A percentile compares a stretch with the other conserved stretches of the same genome.
phyloP scores from a whole-genome alignment of 768 basidiomycete species.

The Lactarius vividus region DNA sequence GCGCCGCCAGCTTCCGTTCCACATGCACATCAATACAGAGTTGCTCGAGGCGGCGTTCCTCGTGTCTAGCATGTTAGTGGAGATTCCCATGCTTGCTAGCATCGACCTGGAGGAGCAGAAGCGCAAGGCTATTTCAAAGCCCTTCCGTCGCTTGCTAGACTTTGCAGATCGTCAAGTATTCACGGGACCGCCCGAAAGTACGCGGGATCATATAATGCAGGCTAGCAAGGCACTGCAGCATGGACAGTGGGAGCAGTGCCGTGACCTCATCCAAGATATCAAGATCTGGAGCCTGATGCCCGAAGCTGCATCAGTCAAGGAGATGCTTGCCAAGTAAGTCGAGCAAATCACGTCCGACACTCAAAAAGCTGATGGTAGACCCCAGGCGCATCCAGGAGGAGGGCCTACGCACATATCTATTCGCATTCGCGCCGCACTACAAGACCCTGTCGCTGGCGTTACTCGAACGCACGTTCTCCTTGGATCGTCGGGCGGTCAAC shows the following conservation, averaged over 20 bases:
- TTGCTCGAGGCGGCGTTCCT: conserved; percentile 96
- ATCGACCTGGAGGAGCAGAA: conserved; percentile 93
- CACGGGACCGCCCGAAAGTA: conserved; percentile 96
- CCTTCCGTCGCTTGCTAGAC: conserved; percentile 91
- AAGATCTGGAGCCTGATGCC: conserved; percentile 99
- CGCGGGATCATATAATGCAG: conserved; percentile 98
- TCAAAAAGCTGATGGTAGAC: conserved; percentile 2
- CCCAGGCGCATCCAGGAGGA: conserved; percentile 95
- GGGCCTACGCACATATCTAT: conserved; percentile 92
- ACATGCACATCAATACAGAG: conserved; percentile 99
- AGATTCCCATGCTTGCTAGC: conserved; percentile 94
- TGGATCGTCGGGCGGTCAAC: conserved; percentile 76
- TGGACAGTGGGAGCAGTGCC: conserved; percentile 96
- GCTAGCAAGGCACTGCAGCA: conserved; percentile 94
- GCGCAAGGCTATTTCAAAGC: conserved; percentile 92
- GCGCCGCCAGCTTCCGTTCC: conserved; percentile 97
- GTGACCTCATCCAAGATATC: conserved; percentile 91
- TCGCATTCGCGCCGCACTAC: conserved; percentile 96
- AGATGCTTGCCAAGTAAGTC: conserved; percentile 88
- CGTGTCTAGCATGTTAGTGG: conserved; percentile 97
- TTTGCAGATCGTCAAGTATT: conserved; percentile 98
- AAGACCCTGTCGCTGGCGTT: conserved; percentile 84
- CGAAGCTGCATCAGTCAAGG: conserved; percentile 80
- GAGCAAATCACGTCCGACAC: neutral
- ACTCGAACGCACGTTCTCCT: conserved; percentile 83